phyloP scores from a whole-genome alignment of 1,139 yeast genomes.

The Yamadazyma epiphylla region DNA sequence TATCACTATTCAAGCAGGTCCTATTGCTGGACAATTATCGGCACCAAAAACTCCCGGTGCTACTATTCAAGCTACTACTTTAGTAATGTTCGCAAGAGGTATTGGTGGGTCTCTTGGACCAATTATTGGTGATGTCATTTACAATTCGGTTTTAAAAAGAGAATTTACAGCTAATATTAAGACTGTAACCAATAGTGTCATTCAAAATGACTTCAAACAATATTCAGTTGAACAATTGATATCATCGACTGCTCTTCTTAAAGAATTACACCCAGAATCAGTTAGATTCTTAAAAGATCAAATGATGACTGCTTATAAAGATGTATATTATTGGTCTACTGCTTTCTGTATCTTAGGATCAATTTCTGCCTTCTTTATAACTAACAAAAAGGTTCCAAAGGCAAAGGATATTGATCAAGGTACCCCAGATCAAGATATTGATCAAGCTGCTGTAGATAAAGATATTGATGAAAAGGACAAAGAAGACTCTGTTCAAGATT shows the following conservation, averaged over 20 bases:
- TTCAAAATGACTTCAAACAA: background rate
- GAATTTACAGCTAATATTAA: conserved; percentile 6
- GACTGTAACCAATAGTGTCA: background rate
- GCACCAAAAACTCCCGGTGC: conserved; percentile 38
- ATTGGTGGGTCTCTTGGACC: conserved; percentile 30
- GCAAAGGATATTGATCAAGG: conserved; percentile 5
- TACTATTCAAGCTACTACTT: conserved; percentile 33
- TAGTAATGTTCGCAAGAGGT: conserved; percentile 27
- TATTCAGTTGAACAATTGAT: conserved; percentile 8
- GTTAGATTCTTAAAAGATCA: conserved; percentile 22
- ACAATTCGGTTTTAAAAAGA: conserved; percentile 25
- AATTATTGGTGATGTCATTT: conserved; percentile 31
- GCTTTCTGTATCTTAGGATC: conserved; percentile 23
- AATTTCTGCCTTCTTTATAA: conserved; percentile 18
- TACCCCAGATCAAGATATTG: too few species aligned
- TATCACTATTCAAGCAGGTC: conserved; percentile 23
- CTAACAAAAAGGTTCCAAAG: conserved; percentile 29
- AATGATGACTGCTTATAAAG: conserved; percentile 27
- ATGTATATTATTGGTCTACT: conserved; percentile 29
- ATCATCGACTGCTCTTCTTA: conserved; percentile 17
- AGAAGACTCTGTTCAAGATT: too few species aligned
- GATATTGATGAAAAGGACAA: too few species aligned
- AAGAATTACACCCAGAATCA: conserved; percentile 21
- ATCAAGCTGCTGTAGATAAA: too few species aligned
- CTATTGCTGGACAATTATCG: conserved; percentile 27